A percentile compares a stretch with the other conserved stretches of the same genome.
Evolutionary conservation across 306 rosid genomes (phyloP).

Genomic region (Prunus dulcis): DNA sequence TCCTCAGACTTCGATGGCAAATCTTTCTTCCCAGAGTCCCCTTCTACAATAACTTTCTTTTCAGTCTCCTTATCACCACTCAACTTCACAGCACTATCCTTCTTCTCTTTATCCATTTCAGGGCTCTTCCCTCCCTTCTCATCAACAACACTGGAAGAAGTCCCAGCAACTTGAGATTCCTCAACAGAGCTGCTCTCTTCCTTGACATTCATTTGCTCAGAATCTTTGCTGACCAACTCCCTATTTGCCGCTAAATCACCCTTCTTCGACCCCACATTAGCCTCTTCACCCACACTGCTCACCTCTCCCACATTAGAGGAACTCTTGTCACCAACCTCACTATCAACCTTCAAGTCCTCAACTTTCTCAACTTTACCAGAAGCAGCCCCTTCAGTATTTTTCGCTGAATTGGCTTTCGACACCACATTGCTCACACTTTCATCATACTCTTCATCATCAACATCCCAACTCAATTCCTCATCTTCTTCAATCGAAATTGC

Average conservation of each 20-base stretch:
- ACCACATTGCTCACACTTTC: constrained; percentile 25
- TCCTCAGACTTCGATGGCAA: constrained; percentile 27
- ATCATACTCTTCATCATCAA: constrained; percentile 59
- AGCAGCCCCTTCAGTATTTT: constrained; percentile 29
- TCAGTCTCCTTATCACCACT: constrained; percentile 26
- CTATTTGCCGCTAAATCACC: constrained; percentile 9
- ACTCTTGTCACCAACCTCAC: neutral
- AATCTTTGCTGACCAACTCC: constrained; percentile 24
- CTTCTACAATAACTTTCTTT: constrained; percentile 23
- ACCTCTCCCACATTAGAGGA: constrained; percentile 26
- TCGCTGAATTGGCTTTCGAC: constrained; percentile 13
- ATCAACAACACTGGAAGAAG: constrained; percentile 11
- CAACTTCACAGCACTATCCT: constrained; percentile 16
- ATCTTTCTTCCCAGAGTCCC: constrained; percentile 40
- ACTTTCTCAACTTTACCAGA: constrained; percentile 14
- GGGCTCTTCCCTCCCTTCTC: neutral
- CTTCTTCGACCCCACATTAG: constrained; percentile 12
- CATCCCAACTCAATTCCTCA: constrained; percentile 94
- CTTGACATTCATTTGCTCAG: constrained; percentile 20
- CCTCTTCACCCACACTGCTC: constrained; percentile 16
- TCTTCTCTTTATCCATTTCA: neutral
- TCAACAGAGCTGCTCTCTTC: constrained; percentile 31
- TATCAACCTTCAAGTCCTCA: constrained; percentile 3
- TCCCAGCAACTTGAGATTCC: constrained; percentile 20
- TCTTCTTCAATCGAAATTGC: constrained; percentile 59